phyloP scores from a whole-genome alignment of 495 filamentous ascomycete genomes.

The Daldinia childiae region DNA sequence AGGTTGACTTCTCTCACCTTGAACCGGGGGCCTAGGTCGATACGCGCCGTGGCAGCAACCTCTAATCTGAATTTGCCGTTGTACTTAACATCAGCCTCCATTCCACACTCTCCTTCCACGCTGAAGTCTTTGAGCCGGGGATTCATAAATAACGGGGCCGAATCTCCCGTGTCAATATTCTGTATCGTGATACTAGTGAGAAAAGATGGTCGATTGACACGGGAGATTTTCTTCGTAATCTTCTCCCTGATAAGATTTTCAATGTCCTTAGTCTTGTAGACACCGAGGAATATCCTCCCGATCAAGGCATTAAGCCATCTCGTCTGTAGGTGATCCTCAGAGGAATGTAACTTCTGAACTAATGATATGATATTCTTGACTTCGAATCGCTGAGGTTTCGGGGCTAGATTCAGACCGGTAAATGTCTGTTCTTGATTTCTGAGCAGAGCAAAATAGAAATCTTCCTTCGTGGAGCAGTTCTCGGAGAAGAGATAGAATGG shows the following conservation, averaged over 20 bases:
- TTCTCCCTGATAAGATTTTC: constrained; percentile 82
- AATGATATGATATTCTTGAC: constrained; percentile 84
- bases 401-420: constrained; percentile 65
- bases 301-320: constrained; percentile 94
- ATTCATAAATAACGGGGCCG: constrained; percentile 88
- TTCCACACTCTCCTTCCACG: constrained; percentile 85
- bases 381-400: constrained; percentile 80
- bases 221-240: constrained; percentile 94
- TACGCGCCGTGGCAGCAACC: constrained; percentile 86
- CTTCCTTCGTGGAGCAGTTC: constrained; percentile 93
- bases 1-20: constrained; percentile 90
- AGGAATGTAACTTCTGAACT: constrained; percentile 88
- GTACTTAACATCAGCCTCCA: constrained; percentile 88
- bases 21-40: constrained; percentile 88
- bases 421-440: constrained; percentile 79
- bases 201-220: constrained; percentile 91
- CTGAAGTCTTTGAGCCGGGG: constrained; percentile 88
- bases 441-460: constrained; percentile 94
- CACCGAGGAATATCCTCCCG: constrained; percentile 83
- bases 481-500: constrained; percentile 96
- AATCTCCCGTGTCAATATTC: constrained; percentile 85
- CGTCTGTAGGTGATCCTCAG: constrained; percentile 90
- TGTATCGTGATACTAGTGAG: constrained; percentile 82
- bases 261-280: constrained; percentile 85
- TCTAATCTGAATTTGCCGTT: constrained; percentile 88